These are phyloP conservation scores for Clathrospora elynae DNA, from an alignment of 2,329 filamentous ascomycete genomes.

Conservation along the genomic window DNA sequence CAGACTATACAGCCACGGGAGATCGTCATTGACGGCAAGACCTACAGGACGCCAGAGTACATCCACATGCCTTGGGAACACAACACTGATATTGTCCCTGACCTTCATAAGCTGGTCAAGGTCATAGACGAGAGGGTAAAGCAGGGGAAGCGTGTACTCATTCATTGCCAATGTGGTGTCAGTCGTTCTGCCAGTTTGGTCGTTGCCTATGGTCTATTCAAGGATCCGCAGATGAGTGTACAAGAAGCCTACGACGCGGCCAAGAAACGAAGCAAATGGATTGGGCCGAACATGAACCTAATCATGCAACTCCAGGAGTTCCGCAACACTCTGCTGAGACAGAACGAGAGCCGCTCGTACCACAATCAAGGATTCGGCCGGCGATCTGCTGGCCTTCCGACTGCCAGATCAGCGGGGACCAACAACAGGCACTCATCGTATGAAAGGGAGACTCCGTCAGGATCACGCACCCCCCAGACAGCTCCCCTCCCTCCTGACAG, in stretches of 20 bases:
- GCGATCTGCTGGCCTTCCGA: slow-evolving; percentile 40
- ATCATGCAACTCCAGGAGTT: slow-evolving; percentile 90
- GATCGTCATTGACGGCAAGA: slow-evolving; percentile 32
- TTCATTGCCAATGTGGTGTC: slow-evolving; percentile 86
- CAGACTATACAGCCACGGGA: slow-evolving; percentile 36
- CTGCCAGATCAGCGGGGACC: slow-evolving; percentile 28
- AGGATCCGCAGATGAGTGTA: slow-evolving; percentile 74
- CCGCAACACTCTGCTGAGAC: slow-evolving; percentile 54
- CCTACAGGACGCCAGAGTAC: slow-evolving; percentile 69
- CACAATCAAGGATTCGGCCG: slow-evolving; percentile 43
- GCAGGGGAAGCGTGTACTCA: slow-evolving; percentile 76
- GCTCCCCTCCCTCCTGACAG: slow-evolving; percentile 52
- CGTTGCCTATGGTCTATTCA: slow-evolving; percentile 82
- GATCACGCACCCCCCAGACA: slow-evolving; percentile 45
- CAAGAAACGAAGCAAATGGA: slow-evolving; percentile 82
- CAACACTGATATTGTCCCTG: slow-evolving; percentile 81
- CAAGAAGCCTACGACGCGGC: slow-evolving; percentile 84
- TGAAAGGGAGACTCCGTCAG: slow-evolving; percentile 37
- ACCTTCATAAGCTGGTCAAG: slow-evolving; percentile 76
- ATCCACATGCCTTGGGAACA: slow-evolving; percentile 89
- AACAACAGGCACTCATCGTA: slow-evolving; percentile 44
- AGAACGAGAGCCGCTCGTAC: slow-evolving; percentile 40
- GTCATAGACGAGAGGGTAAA: slow-evolving; percentile 73
- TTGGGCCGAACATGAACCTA: slow-evolving; percentile 88
- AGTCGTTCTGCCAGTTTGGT: slow-evolving; percentile 85